phyloP scores from a whole-genome alignment of 805 yeast species.

The Myxozyma sirexii region DNA sequence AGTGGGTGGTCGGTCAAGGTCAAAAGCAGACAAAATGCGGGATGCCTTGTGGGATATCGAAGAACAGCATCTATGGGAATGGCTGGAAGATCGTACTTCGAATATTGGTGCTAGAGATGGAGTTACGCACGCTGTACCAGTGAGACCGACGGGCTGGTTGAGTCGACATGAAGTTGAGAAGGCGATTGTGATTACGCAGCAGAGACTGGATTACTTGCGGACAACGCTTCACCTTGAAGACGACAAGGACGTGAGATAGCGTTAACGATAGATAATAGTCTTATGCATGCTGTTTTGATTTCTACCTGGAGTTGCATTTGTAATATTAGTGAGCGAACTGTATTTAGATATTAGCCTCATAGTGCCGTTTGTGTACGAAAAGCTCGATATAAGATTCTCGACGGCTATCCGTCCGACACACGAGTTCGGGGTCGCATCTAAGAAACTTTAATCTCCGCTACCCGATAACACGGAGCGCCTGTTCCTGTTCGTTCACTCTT shows the following conservation, averaged over 20 bases:
- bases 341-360: not conserved
- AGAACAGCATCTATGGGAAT: conserved; percentile 70
- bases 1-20: not conserved
- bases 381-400: too few species aligned
- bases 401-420: not conserved
- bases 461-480: not conserved
- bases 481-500: not conserved
- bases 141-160: conserved; percentile 22
- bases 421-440: too few species aligned
- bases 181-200: conserved; percentile 50
- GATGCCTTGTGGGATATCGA: conserved; percentile 40
- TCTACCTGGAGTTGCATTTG: not conserved
- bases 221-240: conserved; percentile 14
- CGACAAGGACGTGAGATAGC: not conserved
- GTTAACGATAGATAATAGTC: not conserved
- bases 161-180: conserved; percentile 52
- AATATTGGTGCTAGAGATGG: conserved; percentile 37
- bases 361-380: too few species aligned
- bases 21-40: conserved; percentile 3
- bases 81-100: conserved; percentile 58
- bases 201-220: conserved; percentile 42
- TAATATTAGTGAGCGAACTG: not conserved
- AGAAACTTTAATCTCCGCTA: not conserved
- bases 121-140: not conserved
- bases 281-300: not conserved